These are phyloP conservation scores for Tricholoma flavovirens DNA, from an alignment of 768 basidiomycete species.

Conservation along the genomic window DNA sequence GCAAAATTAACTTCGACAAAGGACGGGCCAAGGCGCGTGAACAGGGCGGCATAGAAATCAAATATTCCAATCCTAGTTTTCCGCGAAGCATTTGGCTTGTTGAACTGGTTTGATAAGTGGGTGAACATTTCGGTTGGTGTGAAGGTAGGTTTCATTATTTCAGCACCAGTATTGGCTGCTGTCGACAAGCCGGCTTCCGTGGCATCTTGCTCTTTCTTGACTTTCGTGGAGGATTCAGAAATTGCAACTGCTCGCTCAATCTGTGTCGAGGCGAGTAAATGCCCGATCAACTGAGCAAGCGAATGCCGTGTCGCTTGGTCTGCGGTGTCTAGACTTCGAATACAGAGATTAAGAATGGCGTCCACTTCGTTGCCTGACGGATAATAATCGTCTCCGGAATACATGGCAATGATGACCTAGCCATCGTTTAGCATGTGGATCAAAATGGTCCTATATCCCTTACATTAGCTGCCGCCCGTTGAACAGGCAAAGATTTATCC, in stretches of 20 bases:
- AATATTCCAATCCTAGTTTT: slow-evolving; percentile 81
- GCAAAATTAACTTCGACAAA: slow-evolving; percentile 85
- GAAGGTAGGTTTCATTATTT: slow-evolving; percentile 63
- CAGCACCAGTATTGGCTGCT: slow-evolving; percentile 40
- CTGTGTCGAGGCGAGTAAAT: slow-evolving; percentile 82
- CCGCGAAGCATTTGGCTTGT: slow-evolving; percentile 61
- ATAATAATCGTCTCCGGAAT: slow-evolving; percentile 50
- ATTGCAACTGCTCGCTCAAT: slow-evolving; percentile 46
- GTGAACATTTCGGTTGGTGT: slow-evolving; percentile 74
- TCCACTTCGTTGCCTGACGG: slow-evolving; percentile 73
- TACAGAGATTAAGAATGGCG: slow-evolving; percentile 55
- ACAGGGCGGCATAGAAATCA: slow-evolving; percentile 78
- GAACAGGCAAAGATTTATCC: slow-evolving; percentile 82
- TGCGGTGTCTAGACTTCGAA: slow-evolving; percentile 72
- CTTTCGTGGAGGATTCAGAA: slow-evolving; percentile 48
- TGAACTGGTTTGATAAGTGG: slow-evolving; percentile 78
- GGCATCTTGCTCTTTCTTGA: slow-evolving; percentile 57
- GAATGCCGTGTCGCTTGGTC: slow-evolving; percentile 82
- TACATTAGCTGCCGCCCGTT: slow-evolving; percentile 80
- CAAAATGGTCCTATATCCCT: slow-evolving; percentile 6
- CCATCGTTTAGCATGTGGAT: slow-evolving; percentile 13
- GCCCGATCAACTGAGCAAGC: slow-evolving; percentile 75
- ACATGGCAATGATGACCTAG: slow-evolving; percentile 49
- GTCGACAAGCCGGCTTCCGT: slow-evolving; percentile 49
- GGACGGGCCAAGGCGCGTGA: slow-evolving; percentile 64